Percentiles rank a stretch among this genome's conserved stretches.
Evolutionary conservation across 2,329 filamentous ascomycete genomes (phyloP).

Genomic region (Venturia carpophila): DNA sequence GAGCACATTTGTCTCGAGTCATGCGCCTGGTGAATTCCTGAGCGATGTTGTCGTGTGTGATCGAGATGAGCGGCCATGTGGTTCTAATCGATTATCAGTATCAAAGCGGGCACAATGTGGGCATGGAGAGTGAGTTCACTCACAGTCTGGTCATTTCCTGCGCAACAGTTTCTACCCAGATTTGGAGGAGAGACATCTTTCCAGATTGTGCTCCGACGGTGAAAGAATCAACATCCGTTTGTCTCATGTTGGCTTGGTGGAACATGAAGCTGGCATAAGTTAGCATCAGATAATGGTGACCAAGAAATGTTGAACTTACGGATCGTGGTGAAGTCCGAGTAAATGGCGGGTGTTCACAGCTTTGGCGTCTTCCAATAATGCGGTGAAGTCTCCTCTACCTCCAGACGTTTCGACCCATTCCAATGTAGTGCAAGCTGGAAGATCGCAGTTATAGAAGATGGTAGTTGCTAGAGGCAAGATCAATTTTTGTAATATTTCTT

Average conservation of each 20-base stretch:
- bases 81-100: neutral
- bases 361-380: neutral
- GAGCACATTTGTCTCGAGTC: conserved; percentile 34
- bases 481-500: neutral
- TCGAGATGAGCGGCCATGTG: conserved; percentile 13
- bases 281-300: neutral
- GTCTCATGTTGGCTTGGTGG: conserved; percentile 16
- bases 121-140: neutral
- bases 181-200: conserved; percentile 24
- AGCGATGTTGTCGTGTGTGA: conserved; percentile 13
- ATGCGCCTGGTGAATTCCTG: conserved; percentile 5
- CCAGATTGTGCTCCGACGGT: conserved; percentile 4
- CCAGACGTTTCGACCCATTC: conserved; percentile 13
- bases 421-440: conserved; percentile 2
- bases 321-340: conserved; percentile 16
- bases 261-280: conserved; percentile 14
- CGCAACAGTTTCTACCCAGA: conserved; percentile 8
- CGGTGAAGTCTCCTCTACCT: neutral
- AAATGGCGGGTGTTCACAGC: conserved; percentile 9
- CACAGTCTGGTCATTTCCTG: conserved; percentile 13
- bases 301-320: neutral
- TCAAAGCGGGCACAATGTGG: accelerated
- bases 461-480: neutral
- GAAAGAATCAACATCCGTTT: neutral
- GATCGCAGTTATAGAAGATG: conserved; percentile 16